Percentiles rank a stretch among this genome's conserved stretches.
Conservation (phyloP, 2,329 filamentous ascomycete species). For the Xylariaceae sp. region DNA sequence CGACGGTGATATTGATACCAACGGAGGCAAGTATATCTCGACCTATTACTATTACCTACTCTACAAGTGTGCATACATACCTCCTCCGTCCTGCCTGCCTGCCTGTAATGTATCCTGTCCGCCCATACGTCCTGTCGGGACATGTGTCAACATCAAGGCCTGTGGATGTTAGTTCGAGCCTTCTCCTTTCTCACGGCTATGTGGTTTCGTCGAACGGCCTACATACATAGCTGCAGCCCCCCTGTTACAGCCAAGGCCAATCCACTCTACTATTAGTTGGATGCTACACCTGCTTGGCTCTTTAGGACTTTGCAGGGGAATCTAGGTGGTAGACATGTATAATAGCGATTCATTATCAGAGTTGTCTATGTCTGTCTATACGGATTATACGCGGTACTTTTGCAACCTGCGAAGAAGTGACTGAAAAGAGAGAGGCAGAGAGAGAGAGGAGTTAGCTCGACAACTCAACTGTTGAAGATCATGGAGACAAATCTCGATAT, state of each 20-base stretch:
- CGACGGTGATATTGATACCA: too few species aligned
- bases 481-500: too few species aligned
- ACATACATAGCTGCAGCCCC: background rate
- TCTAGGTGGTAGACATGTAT: background rate
- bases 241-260: background rate
- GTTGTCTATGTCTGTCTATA: background rate
- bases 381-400: background rate
- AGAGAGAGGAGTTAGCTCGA: too few species aligned
- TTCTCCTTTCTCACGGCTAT: background rate
- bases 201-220: background rate
- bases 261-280: background rate
- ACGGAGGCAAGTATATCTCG: too few species aligned
- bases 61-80: background rate
- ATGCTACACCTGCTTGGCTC: background rate
- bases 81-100: background rate
- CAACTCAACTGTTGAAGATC: too few species aligned
- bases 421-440: background rate
- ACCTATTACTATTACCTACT: too few species aligned
- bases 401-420: too few species aligned
- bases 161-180: background rate
- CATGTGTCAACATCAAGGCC: background rate
- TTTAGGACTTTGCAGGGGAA: background rate
- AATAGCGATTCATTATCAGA: background rate
- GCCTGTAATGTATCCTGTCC: background rate
- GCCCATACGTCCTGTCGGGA: background rate